Evolutionary conservation across 495 filamentous ascomycete genomes (phyloP), one percentile per base, ranked within the genome.

Genomic region (Monascus purpureus): DNA sequence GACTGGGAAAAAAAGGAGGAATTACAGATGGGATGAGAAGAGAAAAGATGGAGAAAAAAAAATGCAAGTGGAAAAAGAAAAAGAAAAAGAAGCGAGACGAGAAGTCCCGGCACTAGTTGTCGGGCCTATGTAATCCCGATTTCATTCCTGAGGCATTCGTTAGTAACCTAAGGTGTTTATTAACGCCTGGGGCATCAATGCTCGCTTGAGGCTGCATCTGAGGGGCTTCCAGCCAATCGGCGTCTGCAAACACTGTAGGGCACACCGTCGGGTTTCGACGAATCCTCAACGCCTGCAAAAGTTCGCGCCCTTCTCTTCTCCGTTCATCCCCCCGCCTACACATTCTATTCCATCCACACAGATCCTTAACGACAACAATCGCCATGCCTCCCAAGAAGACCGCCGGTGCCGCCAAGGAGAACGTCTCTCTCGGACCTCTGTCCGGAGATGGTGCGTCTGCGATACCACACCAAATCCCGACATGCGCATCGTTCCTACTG

Each of bases 371-470:
- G 43, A 49, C 43, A 47, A 43, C 41, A 35, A 39, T 47, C 65
- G 79, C 51, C 53, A 84, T 84, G 80, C 66, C 81, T 65, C 80
- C 80, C 52, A 90, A 92, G 77, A 87, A 85, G 64, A 64, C 75
- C 53, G 60, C 70, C 60, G 73, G 78, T 48, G 71, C 70, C 42
- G 67, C 69, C 31, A 75, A 85, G 63, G 92, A 97, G 76, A 97
- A 97, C 70, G 84, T 97, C 73, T 86, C 84, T 65, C 82, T 97
- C 43, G 90, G 90, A 45, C 90, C 90, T 50, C 83, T 92, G 65
- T 80, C 80, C 60, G 70, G 82, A 56, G 86, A 93, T 67, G 84
- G 81, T 86, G 52, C 47, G 69, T 52, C 32, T 19, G 20, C 46
- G 17, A 22, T 29, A 30, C 15, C n/a, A 7, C 22, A 7, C 7